These are phyloP conservation scores for Fusarium illudens DNA, from an alignment of 2,329 filamentous ascomycete genomes.

Conservation along the genomic window DNA sequence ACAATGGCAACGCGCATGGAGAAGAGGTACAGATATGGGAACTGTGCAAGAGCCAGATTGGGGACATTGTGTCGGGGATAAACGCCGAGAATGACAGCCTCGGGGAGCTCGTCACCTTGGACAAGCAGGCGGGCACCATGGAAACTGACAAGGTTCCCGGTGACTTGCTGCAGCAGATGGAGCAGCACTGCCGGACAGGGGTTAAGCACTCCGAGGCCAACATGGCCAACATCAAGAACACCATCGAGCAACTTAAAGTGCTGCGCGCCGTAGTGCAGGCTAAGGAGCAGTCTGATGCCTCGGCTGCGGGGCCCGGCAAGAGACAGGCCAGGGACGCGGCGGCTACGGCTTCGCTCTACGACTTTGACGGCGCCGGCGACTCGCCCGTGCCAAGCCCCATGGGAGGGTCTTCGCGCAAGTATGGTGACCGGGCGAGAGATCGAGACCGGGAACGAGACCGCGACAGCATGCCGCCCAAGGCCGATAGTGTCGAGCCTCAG, in stretches of 20 bases:
- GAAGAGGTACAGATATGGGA: slow-evolving; percentile 57
- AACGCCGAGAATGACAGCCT: slow-evolving; percentile 55
- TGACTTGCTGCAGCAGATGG: slow-evolving; percentile 53
- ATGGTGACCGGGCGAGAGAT: slow-evolving; percentile 50
- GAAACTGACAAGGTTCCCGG: slow-evolving; percentile 50
- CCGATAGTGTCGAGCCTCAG: slow-evolving; percentile 65
- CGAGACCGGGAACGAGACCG: slow-evolving; percentile 53
- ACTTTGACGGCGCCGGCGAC: slow-evolving; percentile 56
- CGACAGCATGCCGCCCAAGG: slow-evolving; percentile 64
- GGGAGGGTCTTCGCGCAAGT: slow-evolving; percentile 47
- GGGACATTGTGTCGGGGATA: slow-evolving; percentile 51
- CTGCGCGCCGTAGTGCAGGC: slow-evolving; percentile 54
- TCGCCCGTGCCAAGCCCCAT: slow-evolving; percentile 57
- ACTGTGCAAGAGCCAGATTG: slow-evolving; percentile 49
- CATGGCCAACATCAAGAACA: slow-evolving; percentile 46
- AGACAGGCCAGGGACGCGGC: slow-evolving; percentile 38
- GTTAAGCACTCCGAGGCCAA: slow-evolving; percentile 53
- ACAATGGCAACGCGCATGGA: slow-evolving; percentile 53
- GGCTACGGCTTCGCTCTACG: slow-evolving; percentile 51
- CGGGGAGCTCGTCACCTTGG: slow-evolving; percentile 49
- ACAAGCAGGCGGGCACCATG: slow-evolving; percentile 52
- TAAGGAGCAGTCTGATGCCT: slow-evolving; percentile 52
- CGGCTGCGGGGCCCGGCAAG: slow-evolving; percentile 45
- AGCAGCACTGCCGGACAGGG: slow-evolving; percentile 53
- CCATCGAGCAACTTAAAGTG: slow-evolving; percentile 55